Conservation (phyloP, 192 early-diverging fungal genomes). For the Oehlia diaphana region DNA sequence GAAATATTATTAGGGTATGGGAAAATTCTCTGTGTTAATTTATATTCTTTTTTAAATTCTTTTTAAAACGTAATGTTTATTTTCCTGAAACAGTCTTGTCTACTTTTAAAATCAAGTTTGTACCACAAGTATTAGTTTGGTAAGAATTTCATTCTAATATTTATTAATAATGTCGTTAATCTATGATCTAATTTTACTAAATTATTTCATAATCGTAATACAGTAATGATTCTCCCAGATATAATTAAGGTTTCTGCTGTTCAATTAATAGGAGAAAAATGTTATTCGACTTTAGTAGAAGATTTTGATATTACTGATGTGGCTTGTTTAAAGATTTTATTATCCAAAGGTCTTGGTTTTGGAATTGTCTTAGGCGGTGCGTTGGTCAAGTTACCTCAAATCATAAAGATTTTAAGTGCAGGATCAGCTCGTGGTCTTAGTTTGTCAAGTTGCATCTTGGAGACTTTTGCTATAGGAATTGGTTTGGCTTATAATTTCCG, state of each 20-base stretch:
- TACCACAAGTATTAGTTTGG: too few species aligned
- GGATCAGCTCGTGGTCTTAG: conserved; percentile 80
- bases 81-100: too few species aligned
- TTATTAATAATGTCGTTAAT: too few species aligned
- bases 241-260: conserved; percentile 64
- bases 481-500: conserved; percentile 86
- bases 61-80: too few species aligned
- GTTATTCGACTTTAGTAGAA: conserved; percentile 74
- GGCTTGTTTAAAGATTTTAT: conserved; percentile 74
- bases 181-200: too few species aligned
- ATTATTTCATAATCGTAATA: background rate
- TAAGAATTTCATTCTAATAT: too few species aligned
- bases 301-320: conserved; percentile 66
- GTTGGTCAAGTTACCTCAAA: conserved; percentile 95
- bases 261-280: conserved; percentile 79
- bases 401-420: conserved; percentile 80
- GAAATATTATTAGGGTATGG: too few species aligned
- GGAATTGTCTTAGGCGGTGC: conserved; percentile 95
- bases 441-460: conserved; percentile 75
- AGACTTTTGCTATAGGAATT: conserved; percentile 78
- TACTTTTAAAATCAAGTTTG: too few species aligned
- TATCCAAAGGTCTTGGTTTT: conserved; percentile 90
- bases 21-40: too few species aligned
- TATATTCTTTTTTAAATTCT: too few species aligned
- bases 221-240: conserved; percentile 54